Percentiles rank a stretch among this genome's conserved stretches.
Evolutionary conservation across 2,329 filamentous ascomycete genomes (phyloP).

Genomic region (Colletotrichum karsti): DNA sequence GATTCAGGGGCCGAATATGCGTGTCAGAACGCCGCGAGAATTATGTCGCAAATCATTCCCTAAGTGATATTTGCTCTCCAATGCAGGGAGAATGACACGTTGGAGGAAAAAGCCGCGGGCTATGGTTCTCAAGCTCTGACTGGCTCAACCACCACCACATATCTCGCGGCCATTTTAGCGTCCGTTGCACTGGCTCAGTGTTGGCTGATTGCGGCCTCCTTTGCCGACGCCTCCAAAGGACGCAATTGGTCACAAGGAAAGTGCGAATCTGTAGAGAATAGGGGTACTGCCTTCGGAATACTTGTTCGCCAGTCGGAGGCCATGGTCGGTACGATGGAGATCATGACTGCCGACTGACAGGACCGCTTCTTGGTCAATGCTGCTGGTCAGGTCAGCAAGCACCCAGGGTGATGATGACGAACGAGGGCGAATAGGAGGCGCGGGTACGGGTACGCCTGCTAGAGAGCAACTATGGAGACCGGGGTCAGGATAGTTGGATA

Average conservation of each 20-base stretch:
- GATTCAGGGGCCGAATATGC: not conserved
- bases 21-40: not conserved
- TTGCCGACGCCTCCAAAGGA: not conserved
- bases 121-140: not conserved
- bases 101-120: constrained; percentile 2
- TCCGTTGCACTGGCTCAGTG: constrained; percentile 14
- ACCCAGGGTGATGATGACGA: not conserved
- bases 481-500: not conserved
- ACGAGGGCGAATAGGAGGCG: not conserved
- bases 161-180: constrained; percentile 2
- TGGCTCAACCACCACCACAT: constrained; percentile 4
- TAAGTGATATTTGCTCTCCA: not conserved
- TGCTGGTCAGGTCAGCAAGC: not conserved
- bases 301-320: not conserved
- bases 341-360: not conserved
- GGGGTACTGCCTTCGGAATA: constrained; percentile 1
- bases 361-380: not conserved
- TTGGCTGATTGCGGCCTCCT: constrained; percentile 8
- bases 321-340: not conserved
- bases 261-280: constrained; percentile 7
- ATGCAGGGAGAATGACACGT: constrained; percentile 22
- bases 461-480: not conserved
- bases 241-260: constrained; percentile 1
- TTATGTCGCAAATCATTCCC: not conserved
- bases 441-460: not conserved